phyloP scores from a whole-genome alignment of 2,329 filamentous ascomycete genomes.

The Alternaria brassicae region DNA sequence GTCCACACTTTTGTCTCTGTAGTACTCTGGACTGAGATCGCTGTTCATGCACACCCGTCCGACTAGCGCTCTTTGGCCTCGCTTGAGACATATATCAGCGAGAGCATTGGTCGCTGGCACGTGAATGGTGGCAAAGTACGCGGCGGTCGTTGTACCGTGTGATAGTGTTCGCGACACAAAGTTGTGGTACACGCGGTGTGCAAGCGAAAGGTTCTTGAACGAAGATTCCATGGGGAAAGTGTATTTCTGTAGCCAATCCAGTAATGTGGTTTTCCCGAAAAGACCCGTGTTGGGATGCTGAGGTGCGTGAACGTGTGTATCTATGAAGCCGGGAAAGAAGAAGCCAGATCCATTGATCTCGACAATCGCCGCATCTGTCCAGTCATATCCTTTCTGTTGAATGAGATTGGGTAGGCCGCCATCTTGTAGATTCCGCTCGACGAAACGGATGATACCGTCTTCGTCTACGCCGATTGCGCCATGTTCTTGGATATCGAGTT shows the following conservation, averaged over 20 bases:
- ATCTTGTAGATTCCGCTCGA: constrained; percentile 46
- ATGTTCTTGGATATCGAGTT: constrained; percentile 58
- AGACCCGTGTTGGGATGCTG: constrained; percentile 95
- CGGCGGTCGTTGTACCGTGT: constrained; percentile 89
- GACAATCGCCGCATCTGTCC: constrained; percentile 53
- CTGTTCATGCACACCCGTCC: constrained; percentile 95
- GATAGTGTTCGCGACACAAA: constrained; percentile 81
- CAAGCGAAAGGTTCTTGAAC: constrained; percentile 67
- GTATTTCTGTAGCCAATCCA: constrained; percentile 93
- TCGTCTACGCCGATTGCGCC: constrained; percentile 61
- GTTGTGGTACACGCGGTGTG: constrained; percentile 75
- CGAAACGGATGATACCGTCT: constrained; percentile 59
- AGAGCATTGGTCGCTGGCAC: constrained; percentile 90
- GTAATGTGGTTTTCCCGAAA: constrained; percentile 89
- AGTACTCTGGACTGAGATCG: constrained; percentile 74
- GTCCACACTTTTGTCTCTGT: constrained; percentile 74
- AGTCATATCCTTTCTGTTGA: constrained; percentile 21
- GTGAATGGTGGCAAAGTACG: constrained; percentile 94
- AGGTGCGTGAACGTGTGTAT: constrained; percentile 93
- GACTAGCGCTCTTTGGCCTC: constrained; percentile 88
- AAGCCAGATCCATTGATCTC: constrained; percentile 64
- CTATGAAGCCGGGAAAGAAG: constrained; percentile 86
- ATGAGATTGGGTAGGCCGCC: not conserved
- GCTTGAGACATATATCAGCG: constrained; percentile 77
- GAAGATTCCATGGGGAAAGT: constrained; percentile 92